Evolutionary conservation across 129 eudicot genomes (phyloP).

Genomic region (carrot (Daucus carota)): DNA sequence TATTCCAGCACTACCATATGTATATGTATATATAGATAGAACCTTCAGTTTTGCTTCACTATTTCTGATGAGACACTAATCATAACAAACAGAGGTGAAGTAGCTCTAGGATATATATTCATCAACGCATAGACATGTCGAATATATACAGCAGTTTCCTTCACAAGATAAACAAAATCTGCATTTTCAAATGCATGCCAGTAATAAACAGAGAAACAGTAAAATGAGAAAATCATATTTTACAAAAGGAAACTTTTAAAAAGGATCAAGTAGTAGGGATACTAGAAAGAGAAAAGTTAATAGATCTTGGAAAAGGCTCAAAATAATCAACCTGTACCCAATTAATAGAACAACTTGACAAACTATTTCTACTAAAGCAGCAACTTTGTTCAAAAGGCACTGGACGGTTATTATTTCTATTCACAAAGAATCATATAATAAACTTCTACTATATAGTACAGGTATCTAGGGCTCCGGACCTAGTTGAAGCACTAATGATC

Average conservation of each 20-base stretch:
- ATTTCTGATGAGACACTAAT: background rate
- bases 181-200: background rate
- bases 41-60: background rate
- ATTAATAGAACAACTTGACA: background rate
- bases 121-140: background rate
- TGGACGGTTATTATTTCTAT: background rate
- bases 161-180: background rate
- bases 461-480: constrained; percentile 13
- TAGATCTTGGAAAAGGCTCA: background rate
- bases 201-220: background rate
- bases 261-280: background rate
- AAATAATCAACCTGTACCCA: background rate
- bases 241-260: background rate
- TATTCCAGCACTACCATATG: background rate
- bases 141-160: background rate
- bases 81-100: background rate
- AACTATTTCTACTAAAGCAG: background rate
- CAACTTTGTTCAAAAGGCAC: constrained; percentile 9
- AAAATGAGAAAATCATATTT: background rate
- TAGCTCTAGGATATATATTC: background rate
- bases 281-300: background rate
- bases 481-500: background rate
- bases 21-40: too few relatives aligned
- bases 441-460: background rate
- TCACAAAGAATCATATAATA: background rate